phyloP scores from a whole-genome alignment of 192 early-diverging fungal genomes.

The Backusella australiensis region DNA sequence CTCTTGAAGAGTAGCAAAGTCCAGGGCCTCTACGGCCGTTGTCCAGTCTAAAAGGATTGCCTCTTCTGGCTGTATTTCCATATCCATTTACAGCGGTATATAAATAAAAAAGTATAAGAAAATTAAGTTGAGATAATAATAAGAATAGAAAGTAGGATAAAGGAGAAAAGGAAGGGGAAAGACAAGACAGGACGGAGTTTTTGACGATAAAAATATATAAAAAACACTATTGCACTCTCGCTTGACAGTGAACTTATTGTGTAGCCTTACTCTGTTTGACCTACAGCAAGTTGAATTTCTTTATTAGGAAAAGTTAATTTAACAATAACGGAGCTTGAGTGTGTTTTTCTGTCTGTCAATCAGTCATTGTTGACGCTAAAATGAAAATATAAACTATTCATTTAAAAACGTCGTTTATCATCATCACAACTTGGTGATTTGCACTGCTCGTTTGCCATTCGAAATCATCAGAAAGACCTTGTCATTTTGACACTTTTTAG shows the following conservation, averaged over 20 bases:
- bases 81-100: background rate
- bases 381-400: background rate
- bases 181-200: background rate
- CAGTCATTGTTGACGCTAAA: background rate
- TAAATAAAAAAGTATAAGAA: background rate
- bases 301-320: slow-evolving; percentile 7
- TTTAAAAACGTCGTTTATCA: background rate
- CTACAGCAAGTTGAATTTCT: slow-evolving; percentile 7
- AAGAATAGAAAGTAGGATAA: background rate
- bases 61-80: slow-evolving; percentile 1
- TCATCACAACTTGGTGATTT: background rate
- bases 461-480: background rate
- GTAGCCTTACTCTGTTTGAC: background rate
- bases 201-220: background rate
- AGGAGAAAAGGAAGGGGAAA: background rate
- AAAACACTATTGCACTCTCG: background rate
- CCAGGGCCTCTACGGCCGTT: slow-evolving; percentile 11
- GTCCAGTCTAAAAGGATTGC: slow-evolving; percentile 8
- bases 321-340: background rate
- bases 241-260: background rate
- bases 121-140: background rate
- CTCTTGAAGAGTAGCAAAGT: slow-evolving; percentile 2
- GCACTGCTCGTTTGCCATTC: background rate
- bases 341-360: slow-evolving; percentile 4
- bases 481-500: background rate